phyloP scores from a whole-genome alignment of 129 eudicot species.

The Tanacetum coccineum region DNA sequence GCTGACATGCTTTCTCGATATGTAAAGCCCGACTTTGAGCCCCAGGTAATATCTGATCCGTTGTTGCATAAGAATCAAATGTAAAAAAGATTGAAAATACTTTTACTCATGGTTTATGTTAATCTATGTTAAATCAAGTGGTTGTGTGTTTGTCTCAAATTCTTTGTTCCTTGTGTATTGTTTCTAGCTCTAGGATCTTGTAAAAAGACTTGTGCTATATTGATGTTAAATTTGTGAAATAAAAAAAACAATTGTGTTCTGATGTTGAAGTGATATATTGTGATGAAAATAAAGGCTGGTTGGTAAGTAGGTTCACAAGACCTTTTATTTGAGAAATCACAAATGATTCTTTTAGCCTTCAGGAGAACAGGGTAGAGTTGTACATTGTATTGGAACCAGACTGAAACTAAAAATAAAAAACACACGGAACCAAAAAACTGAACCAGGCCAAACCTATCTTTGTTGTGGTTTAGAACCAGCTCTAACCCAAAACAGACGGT shows the following conservation, averaged over 20 bases:
- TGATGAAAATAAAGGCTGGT: conserved; percentile 3
- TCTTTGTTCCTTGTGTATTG: neutral
- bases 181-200: conserved; percentile 6
- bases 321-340: neutral
- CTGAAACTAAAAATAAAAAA: too few species aligned
- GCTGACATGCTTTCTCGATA: conserved; percentile 73
- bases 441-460: too few species aligned
- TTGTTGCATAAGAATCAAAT: conserved; percentile 52
- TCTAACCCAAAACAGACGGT: too few species aligned
- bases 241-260: neutral
- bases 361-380: neutral
- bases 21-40: conserved; percentile 78
- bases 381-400: too few species aligned
- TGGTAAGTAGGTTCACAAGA: neutral
- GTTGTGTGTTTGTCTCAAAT: neutral
- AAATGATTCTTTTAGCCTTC: neutral
- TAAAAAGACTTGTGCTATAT: conserved; percentile 14
- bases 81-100: conserved; percentile 20
- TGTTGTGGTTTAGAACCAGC: too few species aligned
- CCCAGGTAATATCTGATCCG: conserved; percentile 86
- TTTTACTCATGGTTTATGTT: neutral
- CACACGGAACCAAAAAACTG: too few species aligned
- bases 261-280: conserved; percentile 8
- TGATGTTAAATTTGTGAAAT: conserved; percentile 22
- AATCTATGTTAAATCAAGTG: neutral